Base-by-base conservation (phyloP, 2,329 filamentous ascomycete species). In the Fusarium pininemorale region DNA sequence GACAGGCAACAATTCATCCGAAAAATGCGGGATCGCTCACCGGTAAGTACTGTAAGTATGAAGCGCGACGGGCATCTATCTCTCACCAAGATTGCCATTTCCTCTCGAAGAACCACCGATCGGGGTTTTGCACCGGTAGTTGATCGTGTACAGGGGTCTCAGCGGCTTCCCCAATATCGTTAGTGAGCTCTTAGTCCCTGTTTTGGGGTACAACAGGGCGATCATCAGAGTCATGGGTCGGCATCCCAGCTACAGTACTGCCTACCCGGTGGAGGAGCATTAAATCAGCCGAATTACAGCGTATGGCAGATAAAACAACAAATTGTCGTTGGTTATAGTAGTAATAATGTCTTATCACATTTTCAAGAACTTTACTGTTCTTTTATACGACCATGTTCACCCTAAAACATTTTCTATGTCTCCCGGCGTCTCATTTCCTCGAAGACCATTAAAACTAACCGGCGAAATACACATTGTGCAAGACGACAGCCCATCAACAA, bases 351-450 rank as follows among this genome's bases (percentile, higher is more conserved):
- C 24, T 24, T 24, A 24, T 24, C 24, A 24, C 24, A 24, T 24
- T 24, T 24, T 24, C 24, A 24, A 20, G n/a, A 20, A 35, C n/a
- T 3, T 37, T 2, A 11, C 3, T 20, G 3, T 24, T 20, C 16
- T 37, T 20, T 35, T 26, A 1, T 26, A 20, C 1, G 3, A 8
- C 18, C 6, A 53, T 15, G 0, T 8, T 5, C 13, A 22, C 9
- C 1, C 3, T 12, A 4, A 6, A 37, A 37, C 2, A 8, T 6
- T 0, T 4, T 20, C 2, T 4, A 6, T 24, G 7, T 1, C 30
- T 11, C 6, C 22, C 8, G 11, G 18, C 6, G 0, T 20, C 4
- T 11, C 4, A 0, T 24, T 32, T 1, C 9, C 4, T 0, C 18
- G 4, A 14, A 24, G 0, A 12, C 5, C 2, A 6, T 2, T 24